A percentile compares a stretch with the other conserved stretches of the same genome.
Evolutionary conservation across 106 monocot species (phyloP).

Genomic region (Gastrodia elata): DNA sequence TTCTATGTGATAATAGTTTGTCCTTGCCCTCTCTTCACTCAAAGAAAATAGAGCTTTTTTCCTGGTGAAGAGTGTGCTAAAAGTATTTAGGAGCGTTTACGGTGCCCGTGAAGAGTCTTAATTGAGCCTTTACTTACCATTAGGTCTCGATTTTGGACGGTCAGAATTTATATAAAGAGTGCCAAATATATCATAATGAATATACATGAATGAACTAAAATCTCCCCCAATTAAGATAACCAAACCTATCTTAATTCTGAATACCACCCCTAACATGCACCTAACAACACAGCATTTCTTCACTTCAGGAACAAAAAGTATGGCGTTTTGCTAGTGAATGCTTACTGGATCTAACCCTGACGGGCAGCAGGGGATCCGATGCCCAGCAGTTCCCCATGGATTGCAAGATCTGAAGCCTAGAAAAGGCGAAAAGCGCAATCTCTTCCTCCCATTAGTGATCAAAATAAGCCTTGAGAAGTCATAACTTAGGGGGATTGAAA

Average conservation of each 20-base stretch:
- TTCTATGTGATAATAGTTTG: background rate
- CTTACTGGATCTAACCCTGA: background rate
- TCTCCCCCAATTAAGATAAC: too few relatives aligned
- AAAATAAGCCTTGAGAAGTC: background rate
- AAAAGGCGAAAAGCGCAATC: background rate
- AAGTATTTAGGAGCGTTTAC: too few relatives aligned
- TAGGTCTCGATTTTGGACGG: too few relatives aligned
- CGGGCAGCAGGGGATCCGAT: slow-evolving; percentile 1
- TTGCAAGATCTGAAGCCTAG: background rate
- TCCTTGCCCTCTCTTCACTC: background rate
- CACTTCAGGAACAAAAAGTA: background rate
- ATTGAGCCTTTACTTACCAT: too few relatives aligned
- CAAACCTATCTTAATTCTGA: too few relatives aligned
- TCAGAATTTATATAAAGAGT: too few relatives aligned
- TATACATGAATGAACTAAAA: too few relatives aligned
- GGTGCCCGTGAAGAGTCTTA: too few relatives aligned
- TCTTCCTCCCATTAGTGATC: background rate
- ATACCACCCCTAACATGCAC: too few relatives aligned
- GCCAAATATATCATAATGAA: too few relatives aligned
- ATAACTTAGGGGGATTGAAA: background rate
- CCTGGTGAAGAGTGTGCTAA: too few relatives aligned
- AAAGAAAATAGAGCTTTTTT: background rate
- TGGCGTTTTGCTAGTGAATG: too few relatives aligned
- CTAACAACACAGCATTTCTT: background rate
- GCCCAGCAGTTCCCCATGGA: slow-evolving; percentile 7